Conservation (phyloP, 2,329 filamentous ascomycete species). For the Neofusicoccum parvum region DNA sequence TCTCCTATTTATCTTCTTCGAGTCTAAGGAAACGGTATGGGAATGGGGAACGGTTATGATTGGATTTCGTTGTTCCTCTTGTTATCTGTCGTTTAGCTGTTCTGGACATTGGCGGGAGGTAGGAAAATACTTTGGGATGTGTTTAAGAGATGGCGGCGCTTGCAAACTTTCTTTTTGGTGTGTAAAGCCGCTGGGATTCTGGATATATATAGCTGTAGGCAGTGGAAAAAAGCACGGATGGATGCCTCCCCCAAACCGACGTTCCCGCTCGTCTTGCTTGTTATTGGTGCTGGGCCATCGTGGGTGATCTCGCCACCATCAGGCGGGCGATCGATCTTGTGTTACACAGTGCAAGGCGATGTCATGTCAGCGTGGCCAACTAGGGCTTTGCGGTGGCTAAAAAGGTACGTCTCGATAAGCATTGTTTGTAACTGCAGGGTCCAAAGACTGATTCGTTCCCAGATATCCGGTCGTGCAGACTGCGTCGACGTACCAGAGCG, state of each 20-base stretch:
- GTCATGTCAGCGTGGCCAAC: not conserved
- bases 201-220: constrained; percentile 15
- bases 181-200: constrained; percentile 1
- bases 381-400: not conserved
- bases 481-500: not conserved
- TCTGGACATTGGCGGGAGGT: constrained; percentile 7
- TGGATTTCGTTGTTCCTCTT: not conserved
- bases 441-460: constrained; percentile 8
- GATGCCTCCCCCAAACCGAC: constrained; percentile 4
- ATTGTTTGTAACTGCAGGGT: not conserved
- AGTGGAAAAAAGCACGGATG: constrained; percentile 4
- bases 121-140: constrained; percentile 6
- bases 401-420: constrained; percentile 9
- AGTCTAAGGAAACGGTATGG: constrained; percentile 5
- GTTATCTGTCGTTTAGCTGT: not conserved
- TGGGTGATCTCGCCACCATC: not conserved
- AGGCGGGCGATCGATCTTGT: not conserved
- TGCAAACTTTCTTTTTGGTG: not conserved
- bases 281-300: not conserved
- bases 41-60: constrained; percentile 9
- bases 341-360: not conserved
- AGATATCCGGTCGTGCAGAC: not conserved
- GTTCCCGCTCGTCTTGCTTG: not conserved
- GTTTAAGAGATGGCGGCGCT: not conserved
- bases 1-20: constrained; percentile 13